phyloP scores from a whole-genome alignment of 2,329 filamentous ascomycete species.

The Diplodia corticola region DNA sequence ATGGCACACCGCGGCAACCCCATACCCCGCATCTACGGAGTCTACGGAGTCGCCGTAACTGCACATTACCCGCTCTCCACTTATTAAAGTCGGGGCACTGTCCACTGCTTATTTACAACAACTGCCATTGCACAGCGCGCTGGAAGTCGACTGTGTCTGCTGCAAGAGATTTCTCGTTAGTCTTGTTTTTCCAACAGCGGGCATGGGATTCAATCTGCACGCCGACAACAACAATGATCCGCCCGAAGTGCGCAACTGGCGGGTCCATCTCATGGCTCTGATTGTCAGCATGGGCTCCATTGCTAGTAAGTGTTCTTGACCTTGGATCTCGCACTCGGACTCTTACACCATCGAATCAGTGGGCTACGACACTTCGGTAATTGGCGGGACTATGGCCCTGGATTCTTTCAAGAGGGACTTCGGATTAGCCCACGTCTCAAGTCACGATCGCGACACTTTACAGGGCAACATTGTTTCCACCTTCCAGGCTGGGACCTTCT shows the following conservation, averaged over 20 bases:
- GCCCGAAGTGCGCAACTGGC: conserved; percentile 39
- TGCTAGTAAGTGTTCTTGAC: conserved; percentile 31
- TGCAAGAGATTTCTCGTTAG: not conserved
- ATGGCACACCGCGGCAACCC: conserved; percentile 3
- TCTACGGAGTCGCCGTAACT: no score
- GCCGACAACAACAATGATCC: conserved; percentile 37
- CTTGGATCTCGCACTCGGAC: not conserved
- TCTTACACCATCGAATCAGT: not conserved
- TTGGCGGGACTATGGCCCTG: conserved; percentile 45
- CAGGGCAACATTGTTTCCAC: conserved; percentile 66
- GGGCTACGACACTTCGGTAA: conserved; percentile 32
- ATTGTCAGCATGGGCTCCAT: conserved; percentile 42
- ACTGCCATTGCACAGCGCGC: not conserved
- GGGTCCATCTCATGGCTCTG: conserved; percentile 37
- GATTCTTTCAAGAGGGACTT: conserved; percentile 46
- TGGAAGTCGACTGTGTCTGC: not conserved
- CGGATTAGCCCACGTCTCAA: conserved; percentile 35
- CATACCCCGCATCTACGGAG: conserved; percentile 5
- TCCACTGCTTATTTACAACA: conserved; percentile 15
- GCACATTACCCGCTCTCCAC: not conserved
- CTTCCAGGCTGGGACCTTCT: conserved; percentile 68
- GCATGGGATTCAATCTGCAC: conserved; percentile 33
- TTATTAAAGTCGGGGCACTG: conserved; percentile 19
- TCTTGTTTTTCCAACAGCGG: not conserved
- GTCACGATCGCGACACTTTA: conserved; percentile 37